Conservation (phyloP, 345 rosid genomes). For the Salix arbutifolia region DNA sequence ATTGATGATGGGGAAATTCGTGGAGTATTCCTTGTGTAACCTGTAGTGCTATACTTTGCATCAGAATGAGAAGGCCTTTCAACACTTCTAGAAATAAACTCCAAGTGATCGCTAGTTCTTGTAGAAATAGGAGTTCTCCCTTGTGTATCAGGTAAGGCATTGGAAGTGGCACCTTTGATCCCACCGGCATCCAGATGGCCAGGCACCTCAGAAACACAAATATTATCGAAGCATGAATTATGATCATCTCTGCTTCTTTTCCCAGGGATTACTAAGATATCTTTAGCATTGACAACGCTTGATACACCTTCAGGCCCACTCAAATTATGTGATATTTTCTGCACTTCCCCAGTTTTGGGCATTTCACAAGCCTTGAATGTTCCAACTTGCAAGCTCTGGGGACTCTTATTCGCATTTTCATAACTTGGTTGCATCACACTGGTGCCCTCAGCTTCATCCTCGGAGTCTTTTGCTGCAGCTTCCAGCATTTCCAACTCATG, state of each 20-base stretch:
- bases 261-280: slow-evolving; percentile 26
- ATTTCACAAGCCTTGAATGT: slow-evolving; percentile 25
- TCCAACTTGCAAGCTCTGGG: slow-evolving; percentile 37
- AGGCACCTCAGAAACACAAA: slow-evolving; percentile 19
- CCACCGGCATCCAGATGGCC: slow-evolving; percentile 14
- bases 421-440: slow-evolving; percentile 28
- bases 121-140: slow-evolving; percentile 32
- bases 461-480: slow-evolving; percentile 92
- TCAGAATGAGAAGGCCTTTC: slow-evolving; percentile 23
- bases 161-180: slow-evolving; percentile 15
- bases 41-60: slow-evolving; percentile 23
- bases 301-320: slow-evolving; percentile 27
- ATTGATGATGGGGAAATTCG: slow-evolving; percentile 33
- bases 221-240: slow-evolving; percentile 23
- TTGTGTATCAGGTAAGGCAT: slow-evolving; percentile 5
- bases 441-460: slow-evolving; percentile 58
- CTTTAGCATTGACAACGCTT: slow-evolving; percentile 23
- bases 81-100: slow-evolving; percentile 27
- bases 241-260: slow-evolving; percentile 23
- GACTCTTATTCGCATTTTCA: slow-evolving; percentile 36
- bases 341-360: slow-evolving; percentile 28
- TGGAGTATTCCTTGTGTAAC: slow-evolving; percentile 51
- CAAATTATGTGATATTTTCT: slow-evolving; percentile 11
- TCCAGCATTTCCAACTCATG: slow-evolving; percentile 76
- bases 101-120: slow-evolving; percentile 15